A percentile compares a stretch with the other conserved stretches of the same genome.
phyloP scores from a whole-genome alignment of 345 rosid species.

The Odontarrhena argentea region DNA sequence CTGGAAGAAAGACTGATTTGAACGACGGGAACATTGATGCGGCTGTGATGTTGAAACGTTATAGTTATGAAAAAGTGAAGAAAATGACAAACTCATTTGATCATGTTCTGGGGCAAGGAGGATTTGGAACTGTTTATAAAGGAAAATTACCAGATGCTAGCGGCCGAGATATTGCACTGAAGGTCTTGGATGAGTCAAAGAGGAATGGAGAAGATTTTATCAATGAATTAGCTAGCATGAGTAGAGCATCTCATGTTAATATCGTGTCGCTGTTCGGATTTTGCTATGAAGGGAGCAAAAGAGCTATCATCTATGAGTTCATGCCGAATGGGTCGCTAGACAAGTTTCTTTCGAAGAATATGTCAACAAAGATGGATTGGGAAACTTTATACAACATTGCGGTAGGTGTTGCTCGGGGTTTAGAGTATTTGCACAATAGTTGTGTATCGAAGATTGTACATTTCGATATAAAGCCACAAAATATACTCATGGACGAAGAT shows the following conservation, averaged over 20 bases:
- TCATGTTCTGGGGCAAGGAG: slow-evolving; percentile 47
- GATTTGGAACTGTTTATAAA: slow-evolving; percentile 35
- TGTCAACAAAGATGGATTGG: slow-evolving; percentile 28
- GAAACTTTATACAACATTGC: slow-evolving; percentile 38
- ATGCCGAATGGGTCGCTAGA: slow-evolving; percentile 43
- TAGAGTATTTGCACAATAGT: slow-evolving; percentile 52
- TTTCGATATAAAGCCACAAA: slow-evolving; percentile 44
- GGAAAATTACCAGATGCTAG: neutral
- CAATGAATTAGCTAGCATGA: slow-evolving; percentile 53
- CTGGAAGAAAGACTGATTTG: neutral
- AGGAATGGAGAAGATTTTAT: slow-evolving; percentile 51
- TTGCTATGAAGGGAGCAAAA: slow-evolving; percentile 38
- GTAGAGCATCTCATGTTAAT: slow-evolving; percentile 48
- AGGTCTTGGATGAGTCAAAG: slow-evolving; percentile 41
- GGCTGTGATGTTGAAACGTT: slow-evolving; percentile 35
- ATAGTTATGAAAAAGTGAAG: slow-evolving; percentile 37
- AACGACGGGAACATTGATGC: slow-evolving; percentile 34
- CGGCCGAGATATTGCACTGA: slow-evolving; percentile 45
- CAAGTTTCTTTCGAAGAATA: slow-evolving; percentile 33
- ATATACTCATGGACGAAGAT: slow-evolving; percentile 33
- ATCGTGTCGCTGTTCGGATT: slow-evolving; percentile 38
- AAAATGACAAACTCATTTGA: slow-evolving; percentile 40
- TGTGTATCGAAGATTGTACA: slow-evolving; percentile 48
- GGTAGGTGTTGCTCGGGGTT: slow-evolving; percentile 43
- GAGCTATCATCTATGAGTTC: too few species aligned